Base-by-base conservation (phyloP, 768 basidiomycete genomes). In the Tylopilus rubrobrunneus region DNA sequence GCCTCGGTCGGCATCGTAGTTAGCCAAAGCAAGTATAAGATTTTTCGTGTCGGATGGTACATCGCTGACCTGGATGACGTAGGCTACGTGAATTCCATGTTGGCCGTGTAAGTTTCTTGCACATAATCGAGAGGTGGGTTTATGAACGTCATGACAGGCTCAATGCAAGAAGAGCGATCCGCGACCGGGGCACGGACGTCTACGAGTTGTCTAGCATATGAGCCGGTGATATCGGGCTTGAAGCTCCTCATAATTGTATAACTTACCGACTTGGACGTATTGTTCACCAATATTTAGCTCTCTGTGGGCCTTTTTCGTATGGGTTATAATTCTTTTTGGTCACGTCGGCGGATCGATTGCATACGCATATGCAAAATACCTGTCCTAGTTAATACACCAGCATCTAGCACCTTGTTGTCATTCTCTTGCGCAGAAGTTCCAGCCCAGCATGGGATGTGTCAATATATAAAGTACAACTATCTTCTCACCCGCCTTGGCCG, bases 21-120 rank as follows among this genome's bases (percentile, higher is more conserved):
- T 14, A 29, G 49, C 23, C 55, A 43, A 49, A 51, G 58, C 17
- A 37, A 53, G 58, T 51, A 11, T 2, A 17, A 23, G n/a, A n/a
- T n/a, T n/a, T 7, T 11, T 7, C 25, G 31, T 34, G 23, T 4
- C 25, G 21, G 5, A 36, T 28, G 27, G n/a, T 40, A 12, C 27
- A 37, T 17, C 15, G 12, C 45, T 45, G 6, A 51, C 37, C 41
- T 41, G 5, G 34, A 23, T 11, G 49, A 29, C 36, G 6, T 25
- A 57, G 58, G 52, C 8, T 59, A 59, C 27, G 56, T 48, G 33
- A 57, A 51, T 37, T 59, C 58, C 21, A 51, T 59, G 58, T 15
- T 59, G 19, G 52, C 52, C 6, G 49, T 54, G 58, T 59, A 29
- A 44, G 58, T 52, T n/a, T 27, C n/a, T 23, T 15, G 23, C 23